Base-by-base conservation (phyloP, 257 asterid genomes). In the Solanum phureja region DNA sequence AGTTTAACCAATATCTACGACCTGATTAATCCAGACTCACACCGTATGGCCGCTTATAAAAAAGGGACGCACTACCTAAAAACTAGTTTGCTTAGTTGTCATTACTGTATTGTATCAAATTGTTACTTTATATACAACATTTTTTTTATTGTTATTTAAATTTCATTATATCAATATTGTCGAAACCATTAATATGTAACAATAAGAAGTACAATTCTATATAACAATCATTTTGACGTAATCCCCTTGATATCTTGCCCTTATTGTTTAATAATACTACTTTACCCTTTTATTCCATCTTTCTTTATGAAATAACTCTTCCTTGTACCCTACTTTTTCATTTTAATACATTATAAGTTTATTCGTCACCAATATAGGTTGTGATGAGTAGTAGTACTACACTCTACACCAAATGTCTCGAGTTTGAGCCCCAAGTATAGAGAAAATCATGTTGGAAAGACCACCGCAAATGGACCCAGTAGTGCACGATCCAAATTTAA, bases 391-490 rank as follows among this genome's bases (percentile, higher is more conserved):
- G 10, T 52, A 52, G n/a, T 19, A 52, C n/a, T 52, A 52, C 1
- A 18, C n/a, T 3, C 10, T 52, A 18, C 1, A 52, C 4, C 2
- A 6, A 1, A 52, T 52, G n/a, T 18, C 62, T 52, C 2, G 4
- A 52, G 4, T 6, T 52, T 1, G 4, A 52, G 4, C n/a, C 4
- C n/a, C 2, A 2, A 52, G 62, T 52, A 52, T 18, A 3, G 21
- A 49, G 1, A 52, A 6, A 52, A 52, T 52, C 62, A 0, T 6
- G 10, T 52, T 52, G 1, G 4, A 52, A 18, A 18, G 0, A 52
- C 4, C 62, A 52, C 3, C n/a, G 1, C n/a, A 52, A 1, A 52
- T 18, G 4, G 1, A 2, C 9, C 60, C 3, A 6, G 1, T 0
- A 52, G 0, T 16, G 23, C 62, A 3, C 3, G 0, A 6, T 6